Evolutionary conservation across 176 grass and related monocot species (phyloP).

Genomic region (Oropetium thomaeum): DNA sequence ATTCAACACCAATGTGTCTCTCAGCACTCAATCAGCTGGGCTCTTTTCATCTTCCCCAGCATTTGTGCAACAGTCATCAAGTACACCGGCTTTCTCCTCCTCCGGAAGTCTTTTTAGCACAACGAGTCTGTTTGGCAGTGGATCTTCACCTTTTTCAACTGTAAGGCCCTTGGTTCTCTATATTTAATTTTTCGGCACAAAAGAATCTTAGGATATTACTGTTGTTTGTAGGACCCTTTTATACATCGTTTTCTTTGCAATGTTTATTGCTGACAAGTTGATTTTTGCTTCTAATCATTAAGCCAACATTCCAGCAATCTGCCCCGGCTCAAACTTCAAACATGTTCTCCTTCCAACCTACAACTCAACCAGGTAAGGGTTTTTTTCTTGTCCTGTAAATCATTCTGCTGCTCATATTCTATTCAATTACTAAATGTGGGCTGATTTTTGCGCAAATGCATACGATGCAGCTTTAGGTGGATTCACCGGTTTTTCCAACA

Average conservation of each 20-base stretch:
- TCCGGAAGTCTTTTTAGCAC: slow-evolving; percentile 49
- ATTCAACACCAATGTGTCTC: slow-evolving; percentile 36
- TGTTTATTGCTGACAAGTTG: slow-evolving; percentile 8
- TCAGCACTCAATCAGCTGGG: slow-evolving; percentile 64
- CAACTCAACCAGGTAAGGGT: slow-evolving; percentile 55
- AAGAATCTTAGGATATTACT: slow-evolving; percentile 16
- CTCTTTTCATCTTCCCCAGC: slow-evolving; percentile 51
- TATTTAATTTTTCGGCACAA: slow-evolving; percentile 21
- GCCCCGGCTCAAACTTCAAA: slow-evolving; percentile 43
- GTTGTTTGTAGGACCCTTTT: slow-evolving; percentile 7
- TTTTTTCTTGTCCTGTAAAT: background rate
- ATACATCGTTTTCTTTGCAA: slow-evolving; percentile 13
- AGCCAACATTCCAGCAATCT: slow-evolving; percentile 49
- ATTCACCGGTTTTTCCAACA: slow-evolving; percentile 50
- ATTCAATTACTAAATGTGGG: background rate
- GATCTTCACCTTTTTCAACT: slow-evolving; percentile 48
- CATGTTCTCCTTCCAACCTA: slow-evolving; percentile 63
- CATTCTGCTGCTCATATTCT: background rate
- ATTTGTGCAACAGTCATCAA: slow-evolving; percentile 37
- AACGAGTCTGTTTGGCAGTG: slow-evolving; percentile 47
- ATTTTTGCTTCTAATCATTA: slow-evolving; percentile 22
- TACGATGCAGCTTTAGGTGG: slow-evolving; percentile 47
- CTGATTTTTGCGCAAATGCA: slow-evolving; percentile 18
- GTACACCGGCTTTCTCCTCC: slow-evolving; percentile 50
- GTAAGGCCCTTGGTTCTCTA: slow-evolving; percentile 34